Conservation (phyloP, 208 protist species). For the Wallacemonas rigidus region DNA sequence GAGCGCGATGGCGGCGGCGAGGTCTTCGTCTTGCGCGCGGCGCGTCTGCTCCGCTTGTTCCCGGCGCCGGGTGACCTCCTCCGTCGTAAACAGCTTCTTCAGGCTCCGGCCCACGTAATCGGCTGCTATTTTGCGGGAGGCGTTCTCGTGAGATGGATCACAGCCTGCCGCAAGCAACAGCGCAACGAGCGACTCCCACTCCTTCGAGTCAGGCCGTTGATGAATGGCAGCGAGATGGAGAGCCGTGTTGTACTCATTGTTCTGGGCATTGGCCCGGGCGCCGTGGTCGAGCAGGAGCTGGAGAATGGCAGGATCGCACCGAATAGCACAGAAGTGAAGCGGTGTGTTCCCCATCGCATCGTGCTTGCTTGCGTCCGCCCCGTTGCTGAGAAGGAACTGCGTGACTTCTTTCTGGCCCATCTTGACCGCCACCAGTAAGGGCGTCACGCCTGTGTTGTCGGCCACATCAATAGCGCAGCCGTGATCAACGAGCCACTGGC, state of each 20-base stretch:
- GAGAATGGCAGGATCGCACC: constrained; percentile 79
- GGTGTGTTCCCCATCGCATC: constrained; percentile 79
- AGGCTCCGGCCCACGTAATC: constrained; percentile 81
- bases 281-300: constrained; percentile 69
- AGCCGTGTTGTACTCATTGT: constrained; percentile 79
- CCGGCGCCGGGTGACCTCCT: constrained; percentile 60
- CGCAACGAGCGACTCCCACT: constrained; percentile 84
- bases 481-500: constrained; percentile 87
- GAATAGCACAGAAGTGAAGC: constrained; percentile 87
- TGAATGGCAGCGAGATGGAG: constrained; percentile 83
- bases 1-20: constrained; percentile 36
- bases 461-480: constrained; percentile 78
- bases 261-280: constrained; percentile 62
- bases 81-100: constrained; percentile 78
- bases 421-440: constrained; percentile 89
- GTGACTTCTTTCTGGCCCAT: constrained; percentile 82
- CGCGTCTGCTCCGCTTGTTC: constrained; percentile 33
- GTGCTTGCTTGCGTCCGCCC: constrained; percentile 66
- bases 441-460: constrained; percentile 72
- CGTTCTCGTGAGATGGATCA: constrained; percentile 76
- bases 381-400: constrained; percentile 73
- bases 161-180: constrained; percentile 73
- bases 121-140: constrained; percentile 71
- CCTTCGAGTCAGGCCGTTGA: constrained; percentile 73
- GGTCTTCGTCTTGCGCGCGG: constrained; percentile 46